These are phyloP conservation scores for Endocalyx cinctus DNA, from an alignment of 2,329 filamentous ascomycete species.

Conservation along the genomic window DNA sequence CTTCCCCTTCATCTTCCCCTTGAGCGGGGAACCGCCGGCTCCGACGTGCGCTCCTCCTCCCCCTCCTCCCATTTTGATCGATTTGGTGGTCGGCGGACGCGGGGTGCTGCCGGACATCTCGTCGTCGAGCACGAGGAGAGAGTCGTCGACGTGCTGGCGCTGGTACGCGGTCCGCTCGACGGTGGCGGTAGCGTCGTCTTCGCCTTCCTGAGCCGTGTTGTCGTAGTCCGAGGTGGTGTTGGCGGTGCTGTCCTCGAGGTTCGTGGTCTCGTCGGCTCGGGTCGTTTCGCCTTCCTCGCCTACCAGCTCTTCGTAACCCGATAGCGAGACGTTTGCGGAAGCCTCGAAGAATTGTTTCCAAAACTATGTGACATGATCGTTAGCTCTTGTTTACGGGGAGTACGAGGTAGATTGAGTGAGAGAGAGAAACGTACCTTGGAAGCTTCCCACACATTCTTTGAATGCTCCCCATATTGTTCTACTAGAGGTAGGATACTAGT, in stretches of 20 bases:
- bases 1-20: conserved; percentile 35
- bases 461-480: conserved; percentile 92
- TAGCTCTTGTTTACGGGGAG: not conserved
- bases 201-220: conserved; percentile 21
- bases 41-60: conserved; percentile 48
- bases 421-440: conserved; percentile 65
- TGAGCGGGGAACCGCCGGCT: conserved; percentile 65
- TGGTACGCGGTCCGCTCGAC: conserved; percentile 32
- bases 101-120: conserved; percentile 67
- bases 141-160: conserved; percentile 49
- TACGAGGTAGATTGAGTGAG: not conserved
- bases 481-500: conserved; percentile 88
- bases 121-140: conserved; percentile 60
- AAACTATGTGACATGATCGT: no score
- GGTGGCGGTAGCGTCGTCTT: conserved; percentile 4
- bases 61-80: conserved; percentile 18
- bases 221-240: conserved; percentile 34
- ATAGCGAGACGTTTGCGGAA: conserved; percentile 93
- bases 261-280: conserved; percentile 45
- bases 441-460: conserved; percentile 90
- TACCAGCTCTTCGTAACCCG: conserved; percentile 82
- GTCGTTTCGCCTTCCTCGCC: conserved; percentile 59
- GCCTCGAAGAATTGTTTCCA: conserved; percentile 99
- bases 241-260: conserved; percentile 50
- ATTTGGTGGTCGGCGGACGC: conserved; percentile 49